Evolutionary conservation across 768 basidiomycete species (phyloP).

Genomic region (Pisolithus sp.): DNA sequence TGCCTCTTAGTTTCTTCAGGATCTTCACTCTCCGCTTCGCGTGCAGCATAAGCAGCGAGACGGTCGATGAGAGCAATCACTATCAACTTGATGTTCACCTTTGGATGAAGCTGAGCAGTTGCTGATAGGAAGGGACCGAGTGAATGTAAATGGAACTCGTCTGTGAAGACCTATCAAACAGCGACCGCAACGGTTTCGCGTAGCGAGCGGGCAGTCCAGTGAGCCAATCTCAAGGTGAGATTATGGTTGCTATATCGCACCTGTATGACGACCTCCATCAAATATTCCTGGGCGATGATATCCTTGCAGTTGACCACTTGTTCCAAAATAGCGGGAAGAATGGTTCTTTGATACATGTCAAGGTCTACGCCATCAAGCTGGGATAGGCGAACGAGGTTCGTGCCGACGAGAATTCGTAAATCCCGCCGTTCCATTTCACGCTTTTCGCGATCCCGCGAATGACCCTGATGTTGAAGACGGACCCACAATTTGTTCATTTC

Average conservation of each 20-base stretch:
- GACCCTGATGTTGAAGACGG: slow-evolving; percentile 94
- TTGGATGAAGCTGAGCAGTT: slow-evolving; percentile 92
- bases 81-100: slow-evolving; percentile 98
- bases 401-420: slow-evolving; percentile 92
- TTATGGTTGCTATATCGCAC: slow-evolving; percentile 32
- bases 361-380: slow-evolving; percentile 96
- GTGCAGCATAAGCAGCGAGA: slow-evolving; percentile 90
- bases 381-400: slow-evolving; percentile 91
- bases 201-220: too few species aligned
- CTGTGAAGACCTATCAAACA: slow-evolving; percentile 80
- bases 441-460: slow-evolving; percentile 95
- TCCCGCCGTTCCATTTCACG: slow-evolving; percentile 95
- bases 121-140: slow-evolving; percentile 96
- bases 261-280: slow-evolving; percentile 99
- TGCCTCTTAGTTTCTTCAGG: slow-evolving; percentile 91
- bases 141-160: slow-evolving; percentile 95
- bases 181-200: background rate
- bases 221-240: too few species aligned
- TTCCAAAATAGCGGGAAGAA: slow-evolving; percentile 90
- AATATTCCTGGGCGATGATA: slow-evolving; percentile 96
- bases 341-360: slow-evolving; percentile 78
- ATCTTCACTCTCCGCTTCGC: slow-evolving; percentile 94
- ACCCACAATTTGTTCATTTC: slow-evolving; percentile 99
- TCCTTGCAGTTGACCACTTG: slow-evolving; percentile 99
- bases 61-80: slow-evolving; percentile 97